Base-by-base conservation (phyloP, 2,329 filamentous ascomycete species). In the Pseudocercospora ulei region DNA sequence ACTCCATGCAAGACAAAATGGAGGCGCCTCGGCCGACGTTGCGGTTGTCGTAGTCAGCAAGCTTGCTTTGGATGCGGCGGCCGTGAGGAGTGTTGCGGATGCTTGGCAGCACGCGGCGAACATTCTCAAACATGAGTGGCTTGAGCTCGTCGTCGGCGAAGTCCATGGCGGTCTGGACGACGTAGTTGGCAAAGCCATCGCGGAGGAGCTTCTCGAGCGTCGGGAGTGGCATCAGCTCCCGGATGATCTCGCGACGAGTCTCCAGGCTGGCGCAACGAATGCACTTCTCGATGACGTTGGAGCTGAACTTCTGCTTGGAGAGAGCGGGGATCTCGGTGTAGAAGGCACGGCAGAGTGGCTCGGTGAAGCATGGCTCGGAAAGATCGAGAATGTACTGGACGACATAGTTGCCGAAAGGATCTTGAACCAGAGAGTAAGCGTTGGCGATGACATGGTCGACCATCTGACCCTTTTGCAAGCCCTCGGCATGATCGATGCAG, bases 291-390 rank as follows among this genome's bases (percentile, higher is more conserved):
- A 98, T 88, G 41, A 98, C 90, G 54, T 98, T 98, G 56, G 90
- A 96, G 66, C 86, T 95, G 68, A 98, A 98, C 65, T 98, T 98
- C 68, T 98, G 90, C 60, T 86, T 87, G 4, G 90, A 96, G 9
- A 80, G 58, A 73, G 73, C 63, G 63, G 73, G 56, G 60, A 81
- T 67, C 75, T 83, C 69, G 53, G 80, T 80, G 39, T 73, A 67
- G 68, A 98, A 95, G 56, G 78, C 80, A 37, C 72, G 68, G 45
- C 92, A 90, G 25, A 98, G 71, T 3, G 88, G 88, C 55, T 90
- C 82, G 1, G 88, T 95, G 65, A 94, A 95, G 52, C 70, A 70
- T 7, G 80, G 71, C 58, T 98, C 86, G 50, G 86, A 86, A 38
- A 96, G 73, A 59, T 96, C 90, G 52, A 98, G 61, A 49, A 98